Evolutionary conservation across 306 rosid genomes (phyloP).

Genomic region (Corylus americana): DNA sequence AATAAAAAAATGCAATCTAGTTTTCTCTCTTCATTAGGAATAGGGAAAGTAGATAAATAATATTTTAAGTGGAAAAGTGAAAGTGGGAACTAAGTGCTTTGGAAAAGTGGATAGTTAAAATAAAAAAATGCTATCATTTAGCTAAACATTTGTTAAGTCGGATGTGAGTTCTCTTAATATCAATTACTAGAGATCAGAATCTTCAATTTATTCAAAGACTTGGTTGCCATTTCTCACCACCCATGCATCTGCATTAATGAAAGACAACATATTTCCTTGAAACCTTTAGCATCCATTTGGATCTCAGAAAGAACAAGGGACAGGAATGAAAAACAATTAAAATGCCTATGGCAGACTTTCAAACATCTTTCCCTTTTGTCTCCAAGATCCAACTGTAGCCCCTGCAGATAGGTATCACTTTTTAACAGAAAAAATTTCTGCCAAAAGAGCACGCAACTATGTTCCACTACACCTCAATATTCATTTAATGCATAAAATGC

Average conservation of each 20-base stretch:
- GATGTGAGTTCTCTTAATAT: no score
- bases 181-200: neutral
- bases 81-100: no score
- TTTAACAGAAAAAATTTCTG: neutral
- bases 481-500: slow-evolving; percentile 15
- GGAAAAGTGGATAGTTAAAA: no score
- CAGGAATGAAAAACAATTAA: neutral
- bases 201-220: neutral
- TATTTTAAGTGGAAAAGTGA: no score
- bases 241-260: neutral
- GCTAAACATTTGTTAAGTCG: no score
- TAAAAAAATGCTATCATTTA: no score
- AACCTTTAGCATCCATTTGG: neutral
- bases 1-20: no score
- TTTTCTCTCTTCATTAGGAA: no score
- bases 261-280: neutral
- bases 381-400: neutral
- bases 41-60: no score
- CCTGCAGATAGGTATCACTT: neutral
- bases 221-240: neutral
- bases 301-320: neutral
- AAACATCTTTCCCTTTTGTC: neutral
- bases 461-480: slow-evolving; percentile 2
- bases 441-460: slow-evolving; percentile 1
- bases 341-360: neutral